Conservation (phyloP, 2,329 filamentous ascomycete genomes). For the Neofusicoccum sp. region DNA sequence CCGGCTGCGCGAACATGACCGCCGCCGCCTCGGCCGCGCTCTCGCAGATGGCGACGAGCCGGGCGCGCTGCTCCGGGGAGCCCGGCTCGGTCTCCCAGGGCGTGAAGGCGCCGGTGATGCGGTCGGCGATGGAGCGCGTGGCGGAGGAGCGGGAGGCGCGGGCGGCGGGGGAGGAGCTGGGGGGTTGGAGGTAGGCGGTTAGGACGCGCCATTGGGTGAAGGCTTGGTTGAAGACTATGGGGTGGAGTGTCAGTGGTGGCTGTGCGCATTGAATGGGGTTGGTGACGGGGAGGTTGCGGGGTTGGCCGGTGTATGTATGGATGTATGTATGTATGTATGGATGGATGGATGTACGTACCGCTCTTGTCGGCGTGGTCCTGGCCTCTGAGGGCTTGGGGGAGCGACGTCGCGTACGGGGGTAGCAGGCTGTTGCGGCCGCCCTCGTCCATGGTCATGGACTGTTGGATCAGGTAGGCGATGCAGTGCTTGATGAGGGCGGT, state of each 20-base stretch:
- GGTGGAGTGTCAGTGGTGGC: background rate
- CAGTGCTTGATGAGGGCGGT: constrained; percentile 1
- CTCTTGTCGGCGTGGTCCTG: background rate
- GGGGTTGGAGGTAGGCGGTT: background rate
- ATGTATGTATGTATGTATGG: too few relatives aligned
- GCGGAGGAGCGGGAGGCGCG: background rate
- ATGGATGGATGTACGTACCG: background rate
- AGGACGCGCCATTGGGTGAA: constrained; percentile 13
- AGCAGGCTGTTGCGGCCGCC: constrained; percentile 3
- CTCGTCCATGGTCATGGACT: constrained; percentile 12
- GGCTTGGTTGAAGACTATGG: constrained; percentile 4
- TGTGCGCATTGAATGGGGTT: too few relatives aligned
- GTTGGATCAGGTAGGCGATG: constrained; percentile 5
- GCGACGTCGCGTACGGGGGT: background rate
- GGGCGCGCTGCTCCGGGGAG: background rate
- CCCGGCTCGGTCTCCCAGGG: constrained; percentile 2
- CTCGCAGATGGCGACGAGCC: constrained; percentile 2
- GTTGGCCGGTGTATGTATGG: too few relatives aligned
- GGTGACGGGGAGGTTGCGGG: too few relatives aligned
- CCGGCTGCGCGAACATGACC: background rate
- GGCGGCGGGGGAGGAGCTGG: background rate
- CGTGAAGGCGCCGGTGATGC: constrained; percentile 3
- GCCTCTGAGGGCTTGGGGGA: background rate
- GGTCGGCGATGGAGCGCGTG: constrained; percentile 5
- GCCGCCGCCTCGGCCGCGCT: background rate